Conservation (phyloP, 495 filamentous ascomycete species). For the Neurospora sp. region DNA sequence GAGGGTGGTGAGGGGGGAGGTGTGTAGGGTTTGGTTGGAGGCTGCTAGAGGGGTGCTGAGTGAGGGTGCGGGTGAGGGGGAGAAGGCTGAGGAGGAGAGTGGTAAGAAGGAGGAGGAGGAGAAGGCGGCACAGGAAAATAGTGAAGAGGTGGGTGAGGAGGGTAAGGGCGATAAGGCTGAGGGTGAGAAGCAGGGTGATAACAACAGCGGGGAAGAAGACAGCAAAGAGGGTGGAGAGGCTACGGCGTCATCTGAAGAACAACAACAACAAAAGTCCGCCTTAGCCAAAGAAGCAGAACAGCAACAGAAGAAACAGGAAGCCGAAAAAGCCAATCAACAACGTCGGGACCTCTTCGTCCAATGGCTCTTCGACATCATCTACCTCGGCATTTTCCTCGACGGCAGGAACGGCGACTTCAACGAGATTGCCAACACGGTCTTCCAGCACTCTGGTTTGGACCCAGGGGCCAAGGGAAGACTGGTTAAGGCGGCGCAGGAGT, state of each 20-base stretch:
- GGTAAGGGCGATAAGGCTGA: not conserved
- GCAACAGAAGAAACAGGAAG: not conserved
- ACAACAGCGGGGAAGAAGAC: conserved; percentile 14
- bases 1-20: conserved; percentile 32
- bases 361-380: conserved; percentile 65
- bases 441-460: conserved; percentile 36
- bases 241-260: conserved; percentile 2
- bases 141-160: no score
- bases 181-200: not conserved
- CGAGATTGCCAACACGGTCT: conserved; percentile 35
- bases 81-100: not conserved
- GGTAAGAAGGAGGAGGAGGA: not conserved
- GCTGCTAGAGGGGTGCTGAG: conserved; percentile 15
- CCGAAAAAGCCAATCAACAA: conserved; percentile 14
- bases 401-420: conserved; percentile 30
- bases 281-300: conserved; percentile 1
- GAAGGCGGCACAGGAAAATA: no score
- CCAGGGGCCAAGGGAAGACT: conserved; percentile 37
- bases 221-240: conserved; percentile 22
- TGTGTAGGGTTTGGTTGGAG: conserved; percentile 33
- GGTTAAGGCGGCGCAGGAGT: conserved; percentile 52
- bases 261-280: conserved; percentile 1
- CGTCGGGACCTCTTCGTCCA: conserved; percentile 54
- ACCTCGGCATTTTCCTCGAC: conserved; percentile 43
- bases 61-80: not conserved